Evolutionary conservation across 306 rosid genomes (phyloP).

Genomic region (Bauhinia variegata): DNA sequence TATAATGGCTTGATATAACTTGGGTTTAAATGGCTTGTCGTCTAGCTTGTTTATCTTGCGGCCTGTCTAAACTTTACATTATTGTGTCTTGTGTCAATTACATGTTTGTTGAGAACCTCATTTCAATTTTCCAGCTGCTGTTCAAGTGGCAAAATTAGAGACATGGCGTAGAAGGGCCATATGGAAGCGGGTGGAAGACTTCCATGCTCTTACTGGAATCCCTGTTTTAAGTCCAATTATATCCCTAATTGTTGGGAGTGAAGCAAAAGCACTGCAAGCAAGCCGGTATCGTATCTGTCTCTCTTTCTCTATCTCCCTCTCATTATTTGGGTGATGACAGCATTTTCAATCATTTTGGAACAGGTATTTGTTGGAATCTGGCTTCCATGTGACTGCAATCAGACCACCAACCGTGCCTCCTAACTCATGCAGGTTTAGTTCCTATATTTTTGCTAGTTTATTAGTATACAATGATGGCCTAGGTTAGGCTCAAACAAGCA

Average conservation of each 20-base stretch:
- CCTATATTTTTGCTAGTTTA: background rate
- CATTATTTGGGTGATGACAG: constrained; percentile 18
- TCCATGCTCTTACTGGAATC: constrained; percentile 76
- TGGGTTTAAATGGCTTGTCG: constrained; percentile 2
- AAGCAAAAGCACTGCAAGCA: constrained; percentile 84
- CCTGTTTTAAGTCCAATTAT: constrained; percentile 84
- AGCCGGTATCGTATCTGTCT: constrained; percentile 58
- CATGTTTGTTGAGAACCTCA: constrained; percentile 13
- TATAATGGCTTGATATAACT: background rate
- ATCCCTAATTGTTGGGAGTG: constrained; percentile 83
- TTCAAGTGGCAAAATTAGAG: constrained; percentile 75
- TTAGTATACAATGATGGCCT: background rate
- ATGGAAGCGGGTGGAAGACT: constrained; percentile 80
- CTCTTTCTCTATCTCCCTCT: constrained; percentile 13
- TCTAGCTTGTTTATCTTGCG: constrained; percentile 18
- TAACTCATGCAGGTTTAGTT: constrained; percentile 88
- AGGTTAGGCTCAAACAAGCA: background rate
- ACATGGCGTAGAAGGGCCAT: constrained; percentile 80
- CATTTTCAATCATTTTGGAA: constrained; percentile 29
- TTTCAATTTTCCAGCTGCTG: constrained; percentile 71
- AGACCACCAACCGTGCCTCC: constrained; percentile 97
- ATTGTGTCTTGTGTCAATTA: constrained; percentile 4
- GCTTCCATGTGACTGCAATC: constrained; percentile 94
- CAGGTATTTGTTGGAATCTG: constrained; percentile 85
- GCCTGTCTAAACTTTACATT: background rate